phyloP scores from a whole-genome alignment of 2,329 filamentous ascomycete genomes.

The Verticillium albo-atrum region DNA sequence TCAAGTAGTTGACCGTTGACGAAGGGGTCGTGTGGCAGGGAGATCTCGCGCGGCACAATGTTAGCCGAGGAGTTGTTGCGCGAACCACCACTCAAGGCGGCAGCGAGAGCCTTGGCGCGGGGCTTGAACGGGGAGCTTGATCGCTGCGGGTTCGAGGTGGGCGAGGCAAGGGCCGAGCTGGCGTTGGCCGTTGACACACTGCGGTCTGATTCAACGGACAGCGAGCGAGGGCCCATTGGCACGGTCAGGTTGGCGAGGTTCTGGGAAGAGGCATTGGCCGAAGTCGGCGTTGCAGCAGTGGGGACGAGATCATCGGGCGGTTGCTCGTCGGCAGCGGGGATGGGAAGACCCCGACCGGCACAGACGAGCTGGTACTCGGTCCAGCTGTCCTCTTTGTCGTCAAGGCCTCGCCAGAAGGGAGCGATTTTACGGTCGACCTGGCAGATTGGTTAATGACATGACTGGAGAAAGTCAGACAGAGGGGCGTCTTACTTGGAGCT shows the following conservation, averaged over 20 bases:
- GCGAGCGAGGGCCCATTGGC: conserved; percentile 71
- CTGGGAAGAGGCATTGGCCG: conserved; percentile 49
- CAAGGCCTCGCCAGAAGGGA: conserved; percentile 91
- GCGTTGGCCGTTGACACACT: conserved; percentile 59
- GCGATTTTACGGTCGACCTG: conserved; percentile 90
- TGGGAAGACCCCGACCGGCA: conserved; percentile 75
- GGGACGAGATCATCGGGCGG: conserved; percentile 62
- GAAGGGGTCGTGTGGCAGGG: conserved; percentile 75
- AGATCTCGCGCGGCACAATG: conserved; percentile 70
- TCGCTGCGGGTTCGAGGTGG: conserved; percentile 33
- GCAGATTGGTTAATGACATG: conserved; percentile 13
- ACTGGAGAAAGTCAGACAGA: neutral
- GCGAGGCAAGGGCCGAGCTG: conserved; percentile 48
- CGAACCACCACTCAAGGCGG: conserved; percentile 68
- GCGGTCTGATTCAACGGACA: conserved; percentile 73
- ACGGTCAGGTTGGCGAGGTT: conserved; percentile 71
- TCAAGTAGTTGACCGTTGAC: conserved; percentile 94
- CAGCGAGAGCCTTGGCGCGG: conserved; percentile 83
- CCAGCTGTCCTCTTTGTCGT: conserved; percentile 86
- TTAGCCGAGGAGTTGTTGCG: conserved; percentile 70
- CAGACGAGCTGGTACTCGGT: conserved; percentile 94
- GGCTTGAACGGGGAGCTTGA: conserved; percentile 66
- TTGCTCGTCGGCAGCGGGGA: conserved; percentile 80
- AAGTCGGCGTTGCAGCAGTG: conserved; percentile 37
- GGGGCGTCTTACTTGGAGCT: conserved; percentile 67